phyloP scores from a whole-genome alignment of 2,329 filamentous ascomycete species.

The Annulohypoxylon truncatum region DNA sequence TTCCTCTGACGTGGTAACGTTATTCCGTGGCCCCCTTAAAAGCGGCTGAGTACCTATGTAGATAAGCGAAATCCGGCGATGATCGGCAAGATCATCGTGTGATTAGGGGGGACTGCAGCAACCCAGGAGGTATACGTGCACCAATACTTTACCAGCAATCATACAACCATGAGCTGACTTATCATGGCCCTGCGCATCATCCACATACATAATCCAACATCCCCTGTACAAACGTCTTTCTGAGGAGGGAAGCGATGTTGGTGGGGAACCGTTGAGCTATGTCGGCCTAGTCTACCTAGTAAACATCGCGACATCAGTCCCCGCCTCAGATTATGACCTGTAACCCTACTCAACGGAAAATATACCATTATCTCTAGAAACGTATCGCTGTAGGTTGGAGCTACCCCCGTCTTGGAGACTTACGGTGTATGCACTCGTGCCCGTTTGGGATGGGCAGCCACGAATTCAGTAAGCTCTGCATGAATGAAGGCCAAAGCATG shows the following conservation, averaged over 20 bases:
- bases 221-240: background rate
- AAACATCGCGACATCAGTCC: background rate
- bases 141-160: slow-evolving; percentile 4
- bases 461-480: slow-evolving; percentile 7
- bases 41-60: background rate
- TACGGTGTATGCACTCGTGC: slow-evolving; percentile 1
- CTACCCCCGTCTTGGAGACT: slow-evolving; percentile 3
- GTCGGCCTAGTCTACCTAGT: background rate
- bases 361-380: background rate
- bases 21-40: background rate
- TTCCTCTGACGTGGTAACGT: background rate
- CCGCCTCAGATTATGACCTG: slow-evolving; percentile 3
- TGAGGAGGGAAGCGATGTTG: background rate
- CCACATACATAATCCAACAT: background rate
- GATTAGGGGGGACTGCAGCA: slow-evolving; percentile 14
- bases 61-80: slow-evolving; percentile 3
- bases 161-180: slow-evolving; percentile 16
- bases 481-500: slow-evolving; percentile 2
- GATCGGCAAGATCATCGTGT: slow-evolving; percentile 5
- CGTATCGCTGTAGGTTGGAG: background rate
- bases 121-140: slow-evolving; percentile 1
- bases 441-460: slow-evolving; percentile 1
- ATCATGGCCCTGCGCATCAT: slow-evolving; percentile 3
- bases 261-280: background rate
- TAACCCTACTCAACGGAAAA: slow-evolving; percentile 1